These are phyloP conservation scores for Arabidopsis thaliana DNA, from an alignment of 345 rosid species.

Conservation along the genomic window DNA sequence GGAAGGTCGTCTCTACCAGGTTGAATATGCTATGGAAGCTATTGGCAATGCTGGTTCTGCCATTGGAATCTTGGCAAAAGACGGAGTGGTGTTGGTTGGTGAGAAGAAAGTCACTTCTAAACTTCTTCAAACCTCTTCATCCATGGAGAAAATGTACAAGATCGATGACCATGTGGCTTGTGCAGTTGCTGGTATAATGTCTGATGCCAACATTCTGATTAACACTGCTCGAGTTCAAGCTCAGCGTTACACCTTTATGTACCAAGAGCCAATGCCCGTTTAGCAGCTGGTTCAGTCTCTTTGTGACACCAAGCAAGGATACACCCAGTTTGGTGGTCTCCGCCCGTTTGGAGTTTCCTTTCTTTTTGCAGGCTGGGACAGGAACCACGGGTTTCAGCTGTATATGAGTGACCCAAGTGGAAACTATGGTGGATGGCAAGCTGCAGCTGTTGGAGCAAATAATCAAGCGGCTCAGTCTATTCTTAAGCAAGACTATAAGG, in stretches of 20 bases:
- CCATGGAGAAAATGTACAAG: slow-evolving; percentile 95
- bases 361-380: slow-evolving; percentile 93
- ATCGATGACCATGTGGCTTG: slow-evolving; percentile 92
- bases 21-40: slow-evolving; percentile 98
- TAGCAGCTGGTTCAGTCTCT: slow-evolving; percentile 91
- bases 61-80: slow-evolving; percentile 80
- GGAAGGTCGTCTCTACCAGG: slow-evolving; percentile 96
- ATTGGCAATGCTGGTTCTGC: slow-evolving; percentile 95
- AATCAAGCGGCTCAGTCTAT: slow-evolving; percentile 95
- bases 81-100: slow-evolving; percentile 84
- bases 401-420: slow-evolving; percentile 97
- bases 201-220: slow-evolving; percentile 92
- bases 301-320: slow-evolving; percentile 92
- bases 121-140: slow-evolving; percentile 85
- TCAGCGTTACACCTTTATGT: slow-evolving; percentile 77
- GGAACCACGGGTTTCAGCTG: slow-evolving; percentile 80
- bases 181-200: slow-evolving; percentile 94
- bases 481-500: slow-evolving; percentile 46
- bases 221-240: slow-evolving; percentile 92
- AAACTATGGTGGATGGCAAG: slow-evolving; percentile 92
- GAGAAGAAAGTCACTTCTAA: slow-evolving; percentile 97
- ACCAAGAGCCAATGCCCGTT: slow-evolving; percentile 93
- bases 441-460: slow-evolving; percentile 87
- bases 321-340: slow-evolving; percentile 92
- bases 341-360: slow-evolving; percentile 89